Conservation (phyloP, 164 flowering plant genomes). For the Berberis vulgaris region DNA sequence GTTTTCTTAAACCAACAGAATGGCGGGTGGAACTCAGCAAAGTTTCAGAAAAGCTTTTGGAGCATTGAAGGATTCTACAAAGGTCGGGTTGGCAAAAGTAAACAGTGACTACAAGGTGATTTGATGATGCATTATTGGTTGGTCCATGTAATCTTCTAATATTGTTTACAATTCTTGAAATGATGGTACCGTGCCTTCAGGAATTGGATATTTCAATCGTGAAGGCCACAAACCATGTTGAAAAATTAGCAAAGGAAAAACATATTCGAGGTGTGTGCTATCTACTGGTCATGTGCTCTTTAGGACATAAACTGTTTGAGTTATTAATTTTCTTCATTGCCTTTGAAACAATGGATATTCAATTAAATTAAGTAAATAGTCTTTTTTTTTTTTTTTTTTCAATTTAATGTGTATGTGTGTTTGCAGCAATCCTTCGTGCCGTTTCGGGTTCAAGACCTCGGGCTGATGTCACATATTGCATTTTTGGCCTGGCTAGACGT, state of each 20-base stretch:
- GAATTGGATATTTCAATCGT: conserved; percentile 83
- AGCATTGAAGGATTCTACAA: conserved; percentile 91
- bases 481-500: conserved; percentile 86
- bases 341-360: not conserved
- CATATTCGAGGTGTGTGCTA: conserved; percentile 50
- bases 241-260: conserved; percentile 76
- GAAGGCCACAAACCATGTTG: conserved; percentile 75
- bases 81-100: conserved; percentile 93
- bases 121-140: not conserved
- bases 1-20: not conserved
- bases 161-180: not conserved
- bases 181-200: conserved; percentile 20
- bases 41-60: conserved; percentile 88
- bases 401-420: not conserved
- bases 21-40: conserved; percentile 46
- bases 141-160: not conserved
- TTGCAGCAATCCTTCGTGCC: conserved; percentile 69
- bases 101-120: conserved; percentile 93
- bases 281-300: not conserved
- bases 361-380: not conserved
- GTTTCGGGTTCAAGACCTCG: conserved; percentile 88
- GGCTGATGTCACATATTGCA: conserved; percentile 95
- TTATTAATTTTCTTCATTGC: not conserved
- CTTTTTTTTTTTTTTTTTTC: not conserved
- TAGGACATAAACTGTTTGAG: not conserved